Percentiles rank a stretch among this genome's conserved stretches.
These are phyloP conservation scores for Curvularia eragrostidis DNA, from an alignment of 2,329 filamentous ascomycete species.

Conservation along the genomic window DNA sequence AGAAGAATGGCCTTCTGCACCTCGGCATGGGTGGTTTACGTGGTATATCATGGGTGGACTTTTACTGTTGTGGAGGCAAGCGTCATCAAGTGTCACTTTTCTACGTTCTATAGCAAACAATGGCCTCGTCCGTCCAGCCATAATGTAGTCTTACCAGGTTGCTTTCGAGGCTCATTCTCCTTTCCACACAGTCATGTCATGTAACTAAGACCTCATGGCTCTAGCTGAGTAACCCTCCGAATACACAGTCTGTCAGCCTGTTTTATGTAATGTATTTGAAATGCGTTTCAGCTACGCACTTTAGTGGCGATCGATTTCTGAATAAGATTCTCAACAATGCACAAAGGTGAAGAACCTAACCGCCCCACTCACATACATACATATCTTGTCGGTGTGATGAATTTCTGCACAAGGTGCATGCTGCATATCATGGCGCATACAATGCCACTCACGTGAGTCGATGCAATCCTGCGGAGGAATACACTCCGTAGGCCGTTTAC, in stretches of 20 bases:
- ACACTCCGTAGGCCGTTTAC: background rate
- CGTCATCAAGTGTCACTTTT: background rate
- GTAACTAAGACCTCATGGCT: background rate
- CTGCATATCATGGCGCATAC: conserved; percentile 9
- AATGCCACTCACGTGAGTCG: conserved; percentile 11
- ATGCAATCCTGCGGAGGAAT: background rate
- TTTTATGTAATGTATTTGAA: background rate
- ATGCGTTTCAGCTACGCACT: background rate
- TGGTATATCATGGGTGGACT: background rate
- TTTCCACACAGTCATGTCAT: background rate
- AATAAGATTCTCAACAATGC: background rate
- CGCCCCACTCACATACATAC: background rate
- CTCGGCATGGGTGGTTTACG: background rate
- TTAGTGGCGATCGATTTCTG: background rate
- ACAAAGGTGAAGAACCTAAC: background rate
- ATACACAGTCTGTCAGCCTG: background rate
- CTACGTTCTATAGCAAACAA: background rate
- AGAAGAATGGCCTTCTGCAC: background rate
- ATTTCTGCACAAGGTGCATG: conserved; percentile 2
- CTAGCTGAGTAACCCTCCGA: background rate
- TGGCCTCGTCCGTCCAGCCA: background rate
- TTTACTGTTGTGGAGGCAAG: background rate
- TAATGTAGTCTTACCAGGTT: background rate
- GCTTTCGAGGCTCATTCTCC: background rate
- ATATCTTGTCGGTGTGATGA: conserved; percentile 3